These are phyloP conservation scores for Babesia microti DNA, from an alignment of 169 alveolate genomes.

Conservation along the genomic window DNA sequence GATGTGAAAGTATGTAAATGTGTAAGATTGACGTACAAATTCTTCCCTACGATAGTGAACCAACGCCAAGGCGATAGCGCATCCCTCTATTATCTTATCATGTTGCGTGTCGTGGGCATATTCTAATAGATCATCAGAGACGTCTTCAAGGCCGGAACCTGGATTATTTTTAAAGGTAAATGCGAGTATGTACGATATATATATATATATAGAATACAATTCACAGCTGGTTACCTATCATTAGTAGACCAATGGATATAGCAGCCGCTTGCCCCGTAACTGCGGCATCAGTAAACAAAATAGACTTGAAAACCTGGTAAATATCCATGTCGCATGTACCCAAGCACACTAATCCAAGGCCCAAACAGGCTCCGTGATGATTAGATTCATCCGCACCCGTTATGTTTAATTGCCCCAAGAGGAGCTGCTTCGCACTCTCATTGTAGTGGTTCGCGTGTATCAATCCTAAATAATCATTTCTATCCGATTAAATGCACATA, in stretches of 20 bases:
- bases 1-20: too few species aligned
- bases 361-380: slow-evolving; percentile 95
- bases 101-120: slow-evolving; percentile 94
- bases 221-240: slow-evolving; percentile 52
- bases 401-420: slow-evolving; percentile 65
- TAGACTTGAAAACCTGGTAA: slow-evolving; percentile 78
- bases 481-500: neutral
- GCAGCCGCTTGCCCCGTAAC: slow-evolving; percentile 98
- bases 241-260: slow-evolving; percentile 86
- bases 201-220: neutral
- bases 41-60: slow-evolving; percentile 86
- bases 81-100: slow-evolving; percentile 93
- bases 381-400: slow-evolving; percentile 50
- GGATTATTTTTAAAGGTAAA: neutral
- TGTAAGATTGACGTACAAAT: too few species aligned
- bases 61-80: slow-evolving; percentile 86
- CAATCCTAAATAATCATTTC: slow-evolving; percentile 62
- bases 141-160: slow-evolving; percentile 67
- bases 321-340: slow-evolving; percentile 69
- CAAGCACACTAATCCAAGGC: slow-evolving; percentile 87
- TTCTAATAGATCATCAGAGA: slow-evolving; percentile 78
- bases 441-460: slow-evolving; percentile 81
- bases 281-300: slow-evolving; percentile 83
- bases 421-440: slow-evolving; percentile 52
- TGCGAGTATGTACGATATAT: too few species aligned